A percentile compares a stretch with the other conserved stretches of the same genome.
These are phyloP conservation scores for Ceratocystis alfenasii DNA, from an alignment of 2,329 filamentous ascomycete species.

Conservation along the genomic window DNA sequence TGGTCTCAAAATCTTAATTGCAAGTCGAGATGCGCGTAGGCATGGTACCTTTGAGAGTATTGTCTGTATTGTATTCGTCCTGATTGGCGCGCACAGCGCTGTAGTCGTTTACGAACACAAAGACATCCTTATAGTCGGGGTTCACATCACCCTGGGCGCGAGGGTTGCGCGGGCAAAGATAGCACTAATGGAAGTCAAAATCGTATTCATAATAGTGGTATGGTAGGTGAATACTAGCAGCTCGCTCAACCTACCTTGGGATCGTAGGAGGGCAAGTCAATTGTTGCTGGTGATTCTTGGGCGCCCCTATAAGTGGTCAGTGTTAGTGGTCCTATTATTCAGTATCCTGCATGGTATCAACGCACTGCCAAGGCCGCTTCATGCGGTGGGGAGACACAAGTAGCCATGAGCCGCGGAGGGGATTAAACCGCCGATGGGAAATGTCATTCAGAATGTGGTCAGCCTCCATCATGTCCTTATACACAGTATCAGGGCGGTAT, in stretches of 20 bases:
- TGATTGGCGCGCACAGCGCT: constrained; percentile 93
- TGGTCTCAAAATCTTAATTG: background rate
- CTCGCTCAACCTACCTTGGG: constrained; percentile 40
- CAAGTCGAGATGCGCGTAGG: background rate
- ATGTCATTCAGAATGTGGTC: constrained; percentile 83
- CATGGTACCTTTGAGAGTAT: constrained; percentile 30
- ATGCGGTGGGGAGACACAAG: constrained; percentile 92
- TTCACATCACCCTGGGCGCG: constrained; percentile 79
- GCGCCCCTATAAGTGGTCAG: constrained; percentile 49
- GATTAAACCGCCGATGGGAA: constrained; percentile 88
- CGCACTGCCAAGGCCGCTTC: constrained; percentile 96
- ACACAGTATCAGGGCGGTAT: background rate
- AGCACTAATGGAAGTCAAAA: constrained; percentile 50
- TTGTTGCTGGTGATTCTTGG: constrained; percentile 59
- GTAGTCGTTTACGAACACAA: constrained; percentile 95
- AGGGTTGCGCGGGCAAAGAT: constrained; percentile 83
- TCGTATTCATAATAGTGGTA: background rate
- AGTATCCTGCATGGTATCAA: constrained; percentile 22
- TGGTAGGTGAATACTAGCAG: background rate
- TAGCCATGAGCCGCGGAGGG: constrained; percentile 78
- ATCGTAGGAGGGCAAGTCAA: constrained; percentile 67
- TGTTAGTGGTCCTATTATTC: background rate
- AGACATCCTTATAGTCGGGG: constrained; percentile 74
- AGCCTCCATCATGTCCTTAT: constrained; percentile 41
- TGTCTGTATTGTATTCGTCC: constrained; percentile 52